Percentiles rank a stretch among this genome's conserved stretches.
These are phyloP conservation scores for Triticum timopheevii DNA, from an alignment of 176 grass and related monocot genomes.

Conservation along the genomic window DNA sequence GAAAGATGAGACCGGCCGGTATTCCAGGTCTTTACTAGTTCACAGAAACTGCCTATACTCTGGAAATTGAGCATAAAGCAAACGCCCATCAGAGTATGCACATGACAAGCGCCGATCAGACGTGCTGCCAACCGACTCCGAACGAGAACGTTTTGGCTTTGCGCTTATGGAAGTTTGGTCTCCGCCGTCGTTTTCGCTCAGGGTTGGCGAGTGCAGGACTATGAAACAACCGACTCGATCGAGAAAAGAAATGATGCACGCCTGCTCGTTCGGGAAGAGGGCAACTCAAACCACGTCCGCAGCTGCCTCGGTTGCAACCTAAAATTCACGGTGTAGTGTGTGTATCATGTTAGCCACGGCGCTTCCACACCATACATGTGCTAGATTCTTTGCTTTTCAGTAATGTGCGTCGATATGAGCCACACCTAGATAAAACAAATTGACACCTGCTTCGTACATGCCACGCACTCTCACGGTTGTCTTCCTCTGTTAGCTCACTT, in stretches of 20 bases:
- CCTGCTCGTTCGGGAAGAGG: background rate
- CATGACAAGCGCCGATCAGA: too few relatives aligned
- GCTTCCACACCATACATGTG: background rate
- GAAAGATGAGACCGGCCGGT: background rate
- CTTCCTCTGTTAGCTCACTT: too few relatives aligned
- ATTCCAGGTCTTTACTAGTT: background rate
- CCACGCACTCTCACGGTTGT: too few relatives aligned
- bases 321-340: too few relatives aligned
- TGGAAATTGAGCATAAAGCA: background rate
- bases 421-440: background rate
- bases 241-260: background rate
- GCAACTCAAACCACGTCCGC: too few relatives aligned
- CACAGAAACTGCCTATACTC: background rate
- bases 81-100: background rate
- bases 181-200: background rate
- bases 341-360: background rate
- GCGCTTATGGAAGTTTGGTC: background rate
- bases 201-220: background rate
- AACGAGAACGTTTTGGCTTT: background rate
- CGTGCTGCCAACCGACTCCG: background rate
- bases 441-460: too few relatives aligned
- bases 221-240: background rate
- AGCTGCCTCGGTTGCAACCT: too few relatives aligned
- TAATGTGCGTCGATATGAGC: background rate
- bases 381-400: background rate